Conservation (phyloP, 2,329 filamentous ascomycete species). For the Arthrobotrys entomopaga region DNA sequence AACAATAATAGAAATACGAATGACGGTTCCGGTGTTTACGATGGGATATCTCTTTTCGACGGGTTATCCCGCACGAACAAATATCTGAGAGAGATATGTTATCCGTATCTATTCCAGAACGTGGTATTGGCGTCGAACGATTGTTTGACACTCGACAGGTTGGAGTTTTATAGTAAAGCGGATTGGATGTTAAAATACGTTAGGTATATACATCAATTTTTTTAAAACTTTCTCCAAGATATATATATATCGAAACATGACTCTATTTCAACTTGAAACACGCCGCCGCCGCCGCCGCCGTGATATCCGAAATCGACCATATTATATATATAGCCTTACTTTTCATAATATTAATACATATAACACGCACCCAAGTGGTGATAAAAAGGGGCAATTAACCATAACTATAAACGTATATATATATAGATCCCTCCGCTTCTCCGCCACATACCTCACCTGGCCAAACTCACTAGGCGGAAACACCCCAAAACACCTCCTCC, state of each 20-base stretch:
- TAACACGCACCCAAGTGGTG: no score
- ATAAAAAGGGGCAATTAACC: not conserved
- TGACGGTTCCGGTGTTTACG: not conserved
- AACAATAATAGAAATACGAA: no score
- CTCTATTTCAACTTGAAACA: no score
- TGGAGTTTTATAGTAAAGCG: slow-evolving; percentile 36
- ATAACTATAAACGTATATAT: no score
- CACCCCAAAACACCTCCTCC: slow-evolving; percentile 12
- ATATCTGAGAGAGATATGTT: slow-evolving; percentile 28
- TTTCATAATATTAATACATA: no score
- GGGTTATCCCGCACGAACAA: slow-evolving; percentile 39
- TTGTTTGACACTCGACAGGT: slow-evolving; percentile 38
- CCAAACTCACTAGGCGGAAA: slow-evolving; percentile 30
- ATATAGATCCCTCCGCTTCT: slow-evolving; percentile 39
- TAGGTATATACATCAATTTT: slow-evolving; percentile 22
- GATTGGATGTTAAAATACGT: slow-evolving; percentile 37
- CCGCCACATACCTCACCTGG: slow-evolving; percentile 18
- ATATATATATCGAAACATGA: no score
- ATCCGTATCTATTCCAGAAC: slow-evolving; percentile 44
- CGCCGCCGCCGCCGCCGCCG: no score
- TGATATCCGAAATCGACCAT: no score
- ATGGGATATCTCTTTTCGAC: slow-evolving; percentile 33
- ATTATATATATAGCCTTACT: no score
- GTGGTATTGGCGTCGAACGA: slow-evolving; percentile 43
- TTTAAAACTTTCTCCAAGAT: no score